A percentile compares a stretch with the other conserved stretches of the same genome.
These are phyloP conservation scores for Shiraia bambusicola DNA, from an alignment of 2,329 filamentous ascomycete species.

Conservation along the genomic window DNA sequence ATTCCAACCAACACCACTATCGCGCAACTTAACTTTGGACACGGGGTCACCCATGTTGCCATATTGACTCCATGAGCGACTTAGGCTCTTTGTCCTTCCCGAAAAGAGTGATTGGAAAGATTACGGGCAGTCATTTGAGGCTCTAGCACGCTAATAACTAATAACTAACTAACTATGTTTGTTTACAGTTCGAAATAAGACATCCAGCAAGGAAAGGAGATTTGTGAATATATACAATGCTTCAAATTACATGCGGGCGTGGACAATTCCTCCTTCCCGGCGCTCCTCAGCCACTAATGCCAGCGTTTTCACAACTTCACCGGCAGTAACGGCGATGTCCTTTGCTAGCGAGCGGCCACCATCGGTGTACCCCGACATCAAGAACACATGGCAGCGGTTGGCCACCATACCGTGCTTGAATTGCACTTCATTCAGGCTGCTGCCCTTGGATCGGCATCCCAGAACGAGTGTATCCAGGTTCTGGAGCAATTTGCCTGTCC, in stretches of 20 bases:
- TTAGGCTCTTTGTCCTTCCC: too few species aligned
- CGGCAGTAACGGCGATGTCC: conserved; percentile 37
- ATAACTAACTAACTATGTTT: too few species aligned
- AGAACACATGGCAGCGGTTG: conserved; percentile 33
- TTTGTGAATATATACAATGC: neutral
- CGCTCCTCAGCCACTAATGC: conserved; percentile 14
- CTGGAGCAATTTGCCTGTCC: conserved; percentile 28
- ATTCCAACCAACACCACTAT: neutral
- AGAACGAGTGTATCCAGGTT: conserved; percentile 36
- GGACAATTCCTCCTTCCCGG: conserved; percentile 25
- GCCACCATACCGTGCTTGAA: conserved; percentile 40
- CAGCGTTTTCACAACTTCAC: conserved; percentile 34
- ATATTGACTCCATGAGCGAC: too few species aligned
- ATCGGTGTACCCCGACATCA: conserved; percentile 36
- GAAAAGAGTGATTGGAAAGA: too few species aligned
- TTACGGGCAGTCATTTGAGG: too few species aligned
- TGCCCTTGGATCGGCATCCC: conserved; percentile 39
- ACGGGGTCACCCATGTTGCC: too few species aligned
- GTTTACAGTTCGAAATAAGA: neutral
- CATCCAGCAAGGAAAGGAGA: neutral
- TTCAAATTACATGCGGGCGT: conserved; percentile 34
- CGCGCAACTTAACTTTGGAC: neutral
- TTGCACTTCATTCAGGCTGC: conserved; percentile 41
- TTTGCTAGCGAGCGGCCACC: conserved; percentile 40
- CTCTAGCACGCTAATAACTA: too few species aligned